Conservation (phyloP, 768 basidiomycete species). For the Pleurotus eryngii region DNA sequence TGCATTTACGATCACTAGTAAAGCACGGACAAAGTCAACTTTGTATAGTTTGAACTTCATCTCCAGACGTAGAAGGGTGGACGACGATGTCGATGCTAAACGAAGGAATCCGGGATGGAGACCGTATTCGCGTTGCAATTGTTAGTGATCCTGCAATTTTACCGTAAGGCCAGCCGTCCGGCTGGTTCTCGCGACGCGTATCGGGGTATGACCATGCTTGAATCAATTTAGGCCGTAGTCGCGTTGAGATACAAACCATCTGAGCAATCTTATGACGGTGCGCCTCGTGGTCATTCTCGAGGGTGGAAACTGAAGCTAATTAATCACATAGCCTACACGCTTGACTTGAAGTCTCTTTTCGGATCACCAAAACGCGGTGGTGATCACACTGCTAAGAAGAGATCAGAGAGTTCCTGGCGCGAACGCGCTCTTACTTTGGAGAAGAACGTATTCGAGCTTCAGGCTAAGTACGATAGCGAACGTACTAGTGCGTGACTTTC, state of each 20-base stretch:
- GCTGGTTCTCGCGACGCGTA: too few relatives aligned
- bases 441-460: slow-evolving; percentile 31
- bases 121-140: slow-evolving; percentile 39
- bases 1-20: too few relatives aligned
- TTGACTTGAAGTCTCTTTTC: slow-evolving; percentile 31
- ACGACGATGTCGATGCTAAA: slow-evolving; percentile 3
- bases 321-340: slow-evolving; percentile 36
- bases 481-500: slow-evolving; percentile 33
- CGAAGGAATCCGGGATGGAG: slow-evolving; percentile 19
- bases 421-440: slow-evolving; percentile 40
- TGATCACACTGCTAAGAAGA: background rate
- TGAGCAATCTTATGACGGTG: slow-evolving; percentile 38
- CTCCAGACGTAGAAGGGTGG: background rate
- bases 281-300: slow-evolving; percentile 9
- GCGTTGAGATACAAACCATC: slow-evolving; percentile 43
- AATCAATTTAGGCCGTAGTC: slow-evolving; percentile 36
- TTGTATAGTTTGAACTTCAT: too few relatives aligned
- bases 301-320: background rate
- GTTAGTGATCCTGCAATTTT: slow-evolving; percentile 21
- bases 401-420: slow-evolving; percentile 32
- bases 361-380: slow-evolving; percentile 9
- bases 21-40: too few relatives aligned
- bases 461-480: slow-evolving; percentile 37
- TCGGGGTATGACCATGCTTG: background rate
- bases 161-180: too few relatives aligned